These are phyloP conservation scores for Musa beccarii DNA, from an alignment of 176 grass and related monocot species.

Conservation along the genomic window DNA sequence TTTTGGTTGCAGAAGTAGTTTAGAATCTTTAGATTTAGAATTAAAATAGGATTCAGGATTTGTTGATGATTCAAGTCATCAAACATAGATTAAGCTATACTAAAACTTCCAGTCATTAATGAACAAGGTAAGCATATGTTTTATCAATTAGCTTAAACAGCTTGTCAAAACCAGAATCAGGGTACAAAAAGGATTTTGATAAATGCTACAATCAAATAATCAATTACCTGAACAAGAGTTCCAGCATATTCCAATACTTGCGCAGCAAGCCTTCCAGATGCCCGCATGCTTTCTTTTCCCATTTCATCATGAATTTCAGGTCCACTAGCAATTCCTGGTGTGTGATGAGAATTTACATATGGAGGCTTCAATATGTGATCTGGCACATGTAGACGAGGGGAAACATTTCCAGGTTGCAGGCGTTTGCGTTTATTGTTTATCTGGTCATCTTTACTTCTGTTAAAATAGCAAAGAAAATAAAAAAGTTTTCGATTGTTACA, in stretches of 20 bases:
- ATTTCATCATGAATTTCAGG: conserved; percentile 77
- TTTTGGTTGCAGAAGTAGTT: not conserved
- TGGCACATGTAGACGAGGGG: conserved; percentile 65
- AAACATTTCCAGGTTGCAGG: conserved; percentile 71
- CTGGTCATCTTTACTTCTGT: conserved; percentile 46
- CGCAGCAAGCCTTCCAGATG: conserved; percentile 78
- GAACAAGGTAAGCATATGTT: not conserved
- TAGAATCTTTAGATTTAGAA: not conserved
- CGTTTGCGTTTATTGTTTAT: conserved; percentile 45
- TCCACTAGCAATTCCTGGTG: conserved; percentile 42
- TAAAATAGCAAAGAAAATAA: conserved; percentile 1
- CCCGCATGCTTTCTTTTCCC: conserved; percentile 84
- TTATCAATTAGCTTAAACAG: not conserved
- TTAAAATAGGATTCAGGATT: not conserved
- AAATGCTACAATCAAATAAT: conserved; percentile 13
- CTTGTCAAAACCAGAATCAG: conserved; percentile 16
- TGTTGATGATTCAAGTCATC: not conserved
- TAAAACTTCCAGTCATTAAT: not conserved
- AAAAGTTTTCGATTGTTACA: not conserved
- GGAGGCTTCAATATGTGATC: conserved; percentile 68
- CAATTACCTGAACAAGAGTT: conserved; percentile 74
- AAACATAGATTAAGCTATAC: not conserved
- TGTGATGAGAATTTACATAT: conserved; percentile 54
- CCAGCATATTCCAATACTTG: conserved; percentile 87
- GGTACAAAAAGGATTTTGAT: not conserved